Base-by-base conservation (phyloP, 2,329 filamentous ascomycete genomes). In the Laburnicola sp. region DNA sequence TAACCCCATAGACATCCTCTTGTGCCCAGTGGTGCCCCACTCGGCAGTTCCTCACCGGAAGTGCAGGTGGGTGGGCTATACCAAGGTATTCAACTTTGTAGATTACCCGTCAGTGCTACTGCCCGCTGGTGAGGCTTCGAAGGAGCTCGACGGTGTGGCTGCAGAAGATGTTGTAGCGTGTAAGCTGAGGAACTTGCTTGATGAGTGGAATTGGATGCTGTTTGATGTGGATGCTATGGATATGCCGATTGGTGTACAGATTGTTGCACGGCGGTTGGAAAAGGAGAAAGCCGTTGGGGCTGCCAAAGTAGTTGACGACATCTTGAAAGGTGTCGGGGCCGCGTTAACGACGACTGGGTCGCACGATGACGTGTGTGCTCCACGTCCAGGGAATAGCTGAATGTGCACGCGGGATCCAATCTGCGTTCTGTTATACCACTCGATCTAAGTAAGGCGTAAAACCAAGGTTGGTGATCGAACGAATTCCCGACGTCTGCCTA, bases 1-100 rank as follows among this genome's bases (percentile, higher is more conserved):
- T 0, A 72, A 70, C 4, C 57, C 62, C 0, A 79, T 84, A 0
- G 84, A 88, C 59, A 68, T 84, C 0, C 57, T 87, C 0, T 64
- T 88, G 0, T 75, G 78, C 58, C 85, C 85, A 0, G 77, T 80
- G 0, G 82, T 86, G 77, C 82, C 85, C 1, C 85, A 88, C 62
- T 71, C 79, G 0, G 77, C 82, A 1, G 77, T 84, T 0, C 79
- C 75, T 10, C 78, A 81, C 53, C 64, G 74, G 6, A 68, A 63
- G 39, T 70, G 76, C 36, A 65, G 72, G 10, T 79, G 76, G 76
- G 75, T 78, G 3, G 83, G 84, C 2, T 85, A 86, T 57, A 85
- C 82, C 1, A 84, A 84, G 59, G 74, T 85, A 5, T 85, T 82
- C 77, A 85, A 86, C 57, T 69, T 86, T 7, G 71, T 86, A 0